Percentiles rank a stretch among this genome's conserved stretches.
Evolutionary conservation across 805 yeast genomes (phyloP).

Genomic region (Wickerhamiella kazuoi): DNA sequence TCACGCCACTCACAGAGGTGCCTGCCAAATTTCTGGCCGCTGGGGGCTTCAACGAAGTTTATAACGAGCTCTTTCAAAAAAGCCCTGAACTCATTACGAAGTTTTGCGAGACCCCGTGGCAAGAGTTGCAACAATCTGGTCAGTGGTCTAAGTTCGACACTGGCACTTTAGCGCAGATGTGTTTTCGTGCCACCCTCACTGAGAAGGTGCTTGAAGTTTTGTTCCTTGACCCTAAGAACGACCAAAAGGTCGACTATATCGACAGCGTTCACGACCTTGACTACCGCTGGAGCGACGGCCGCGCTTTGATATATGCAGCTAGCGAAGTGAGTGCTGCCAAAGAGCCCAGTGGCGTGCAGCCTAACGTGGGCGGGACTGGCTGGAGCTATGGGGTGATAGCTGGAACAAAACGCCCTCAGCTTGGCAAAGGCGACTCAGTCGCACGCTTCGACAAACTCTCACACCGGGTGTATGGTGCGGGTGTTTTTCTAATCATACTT

Average conservation of each 20-base stretch:
- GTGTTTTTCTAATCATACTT: constrained; percentile 21
- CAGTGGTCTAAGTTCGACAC: constrained; percentile 2
- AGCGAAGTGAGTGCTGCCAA: constrained; percentile 32
- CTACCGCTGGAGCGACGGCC: constrained; percentile 40
- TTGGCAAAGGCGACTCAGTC: constrained; percentile 7
- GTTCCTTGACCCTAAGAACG: constrained; percentile 36
- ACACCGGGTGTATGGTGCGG: constrained; percentile 24
- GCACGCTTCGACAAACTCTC: constrained; percentile 9
- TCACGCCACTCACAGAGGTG: neutral
- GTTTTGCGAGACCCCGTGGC: neutral
- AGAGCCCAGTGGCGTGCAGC: constrained; percentile 6
- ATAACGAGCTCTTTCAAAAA: neutral
- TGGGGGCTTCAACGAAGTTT: neutral
- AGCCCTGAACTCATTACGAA: neutral
- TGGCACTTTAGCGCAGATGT: constrained; percentile 28
- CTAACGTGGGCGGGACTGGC: constrained; percentile 5
- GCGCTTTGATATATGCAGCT: constrained; percentile 45
- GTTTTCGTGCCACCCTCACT: constrained; percentile 47
- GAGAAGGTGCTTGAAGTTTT: constrained; percentile 40
- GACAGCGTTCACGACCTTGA: constrained; percentile 26
- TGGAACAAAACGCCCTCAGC: constrained; percentile 5
- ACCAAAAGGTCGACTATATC: constrained; percentile 22
- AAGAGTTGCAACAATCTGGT: constrained; percentile 4
- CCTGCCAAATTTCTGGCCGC: neutral
- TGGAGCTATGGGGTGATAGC: constrained; percentile 8